Evolutionary conservation across 305 asterid species (phyloP), one percentile per base, ranked within the genome.

Genomic region (Fraxinus ornus): DNA sequence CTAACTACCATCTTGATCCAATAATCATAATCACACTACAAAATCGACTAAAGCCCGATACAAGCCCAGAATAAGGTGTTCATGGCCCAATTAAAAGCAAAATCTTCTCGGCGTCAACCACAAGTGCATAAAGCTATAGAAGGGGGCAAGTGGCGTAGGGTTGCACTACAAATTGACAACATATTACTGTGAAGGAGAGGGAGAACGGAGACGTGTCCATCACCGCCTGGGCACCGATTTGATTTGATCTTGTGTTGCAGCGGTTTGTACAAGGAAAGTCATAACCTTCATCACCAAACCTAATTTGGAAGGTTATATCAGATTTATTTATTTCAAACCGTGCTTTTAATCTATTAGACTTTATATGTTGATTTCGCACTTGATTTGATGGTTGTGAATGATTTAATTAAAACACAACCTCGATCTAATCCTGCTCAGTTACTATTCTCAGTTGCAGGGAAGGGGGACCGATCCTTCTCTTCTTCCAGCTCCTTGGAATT

Each of bases 231-330:
- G 33, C 74, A 26, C 35, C 75, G 36, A 68, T 28, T 12, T 64
- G 32, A 64, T 64, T 6, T 57, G 35, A 19, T 62, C 37, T 3
- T 26, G 19, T 70, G 75, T 70, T 70, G 75, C 75, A 13, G 37
- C 15, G 75, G 37, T 72, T 72, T 72, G 28, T n/a, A 32, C 47
- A 9, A 72, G 44, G 44, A 17, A 15, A 35, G 13, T 72, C 15
- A 7, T 35, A 7, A 72, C 35, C 77, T 17, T 35, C 77, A 72
- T 72, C 26, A 33, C 49, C 77, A 72, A 72, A 72, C 77, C 77
- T 33, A 72, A 72, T 37, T 35, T 32, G 77, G 47, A 72, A 72
- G 77, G 77, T 72, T 32, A 33, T 70, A 30, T 70, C 41, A 70
- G 75, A 70, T n/a, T 72, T 32, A 32, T 32, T 15, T 32, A n/a